phyloP scores from a whole-genome alignment of 345 rosid genomes.

The Orychophragmus violaceus region DNA sequence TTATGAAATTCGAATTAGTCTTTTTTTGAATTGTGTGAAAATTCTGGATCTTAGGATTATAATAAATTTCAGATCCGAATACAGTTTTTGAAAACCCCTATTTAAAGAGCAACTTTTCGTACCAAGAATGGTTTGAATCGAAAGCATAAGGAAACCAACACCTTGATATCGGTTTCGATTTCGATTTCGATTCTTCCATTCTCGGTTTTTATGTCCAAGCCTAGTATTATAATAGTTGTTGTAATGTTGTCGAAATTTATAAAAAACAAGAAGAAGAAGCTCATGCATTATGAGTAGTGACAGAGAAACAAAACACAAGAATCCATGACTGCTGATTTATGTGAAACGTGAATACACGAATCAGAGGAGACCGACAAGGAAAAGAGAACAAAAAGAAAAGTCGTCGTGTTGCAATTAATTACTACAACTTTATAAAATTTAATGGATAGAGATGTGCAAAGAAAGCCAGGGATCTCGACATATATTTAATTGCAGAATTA shows the following conservation, averaged over 20 bases:
- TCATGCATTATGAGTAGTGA: slow-evolving; percentile 18
- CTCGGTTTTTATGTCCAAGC: too few relatives aligned
- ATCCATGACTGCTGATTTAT: slow-evolving; percentile 12
- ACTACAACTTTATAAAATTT: not conserved
- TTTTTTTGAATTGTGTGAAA: too few relatives aligned
- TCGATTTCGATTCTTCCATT: too few relatives aligned
- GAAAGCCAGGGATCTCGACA: slow-evolving; percentile 20
- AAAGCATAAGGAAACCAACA: too few relatives aligned
- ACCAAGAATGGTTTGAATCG: too few relatives aligned
- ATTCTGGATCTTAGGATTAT: too few relatives aligned
- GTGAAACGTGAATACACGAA: slow-evolving; percentile 6
- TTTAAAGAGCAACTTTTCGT: too few relatives aligned
- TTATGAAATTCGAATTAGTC: too few relatives aligned
- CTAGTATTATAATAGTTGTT: not conserved
- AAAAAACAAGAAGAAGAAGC: not conserved
- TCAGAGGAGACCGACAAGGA: not conserved
- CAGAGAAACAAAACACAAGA: slow-evolving; percentile 2
- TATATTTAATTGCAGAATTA: not conserved
- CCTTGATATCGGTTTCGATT: too few relatives aligned
- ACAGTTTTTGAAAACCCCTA: too few relatives aligned
- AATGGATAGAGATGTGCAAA: slow-evolving; percentile 19
- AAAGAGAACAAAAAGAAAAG: not conserved
- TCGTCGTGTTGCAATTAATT: slow-evolving; percentile 15
- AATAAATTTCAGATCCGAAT: too few relatives aligned
- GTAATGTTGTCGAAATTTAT: not conserved